Percentiles rank a stretch among this genome's conserved stretches.
Evolutionary conservation across 495 filamentous ascomycete species (phyloP).

Genomic region (Trichoderma orchidacearum): DNA sequence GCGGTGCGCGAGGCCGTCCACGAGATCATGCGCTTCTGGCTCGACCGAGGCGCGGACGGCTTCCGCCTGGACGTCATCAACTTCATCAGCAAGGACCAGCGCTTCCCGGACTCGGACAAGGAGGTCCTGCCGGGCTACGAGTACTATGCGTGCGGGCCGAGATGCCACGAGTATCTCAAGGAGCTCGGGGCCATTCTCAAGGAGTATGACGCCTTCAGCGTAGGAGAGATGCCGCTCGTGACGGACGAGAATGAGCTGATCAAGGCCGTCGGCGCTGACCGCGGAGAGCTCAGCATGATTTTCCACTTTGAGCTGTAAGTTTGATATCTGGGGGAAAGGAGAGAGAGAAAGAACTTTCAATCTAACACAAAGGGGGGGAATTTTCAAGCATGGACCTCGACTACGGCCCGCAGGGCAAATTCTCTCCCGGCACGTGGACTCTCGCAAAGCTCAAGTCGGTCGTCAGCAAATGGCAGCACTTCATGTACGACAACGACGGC

Average conservation of each 20-base stretch:
- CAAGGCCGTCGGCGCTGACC: constrained; percentile 39
- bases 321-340: neutral
- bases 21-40: constrained; percentile 44
- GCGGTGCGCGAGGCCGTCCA: constrained; percentile 39
- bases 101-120: constrained; percentile 38
- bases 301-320: constrained; percentile 50
- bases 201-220: constrained; percentile 53
- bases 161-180: constrained; percentile 50
- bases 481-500: constrained; percentile 54
- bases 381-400: constrained; percentile 49
- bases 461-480: constrained; percentile 49
- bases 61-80: constrained; percentile 54
- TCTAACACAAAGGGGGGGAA: no score
- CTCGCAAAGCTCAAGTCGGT: constrained; percentile 43
- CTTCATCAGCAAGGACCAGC: constrained; percentile 44
- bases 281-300: constrained; percentile 58
- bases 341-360: neutral
- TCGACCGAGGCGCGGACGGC: constrained; percentile 41
- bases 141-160: constrained; percentile 51
- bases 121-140: constrained; percentile 39
- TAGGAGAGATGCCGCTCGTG: constrained; percentile 58
- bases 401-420: constrained; percentile 30
- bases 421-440: constrained; percentile 23
- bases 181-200: constrained; percentile 51
- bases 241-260: constrained; percentile 44